Base-by-base conservation (phyloP, 1,284 basidiomycete genomes). In the Coniophora puteana region DNA sequence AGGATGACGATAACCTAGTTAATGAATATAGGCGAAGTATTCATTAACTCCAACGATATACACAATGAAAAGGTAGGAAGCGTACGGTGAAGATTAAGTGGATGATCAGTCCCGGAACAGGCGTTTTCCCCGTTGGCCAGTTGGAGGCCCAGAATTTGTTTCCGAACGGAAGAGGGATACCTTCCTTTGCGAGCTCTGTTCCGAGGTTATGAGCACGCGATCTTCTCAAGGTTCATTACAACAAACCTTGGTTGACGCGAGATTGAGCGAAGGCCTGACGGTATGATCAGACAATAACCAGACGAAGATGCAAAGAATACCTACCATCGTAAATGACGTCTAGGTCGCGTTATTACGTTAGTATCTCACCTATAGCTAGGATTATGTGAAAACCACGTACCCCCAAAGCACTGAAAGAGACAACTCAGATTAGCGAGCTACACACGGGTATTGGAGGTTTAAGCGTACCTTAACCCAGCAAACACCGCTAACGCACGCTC, bases 1-100 rank as follows among this genome's bases (percentile, higher is more conserved):
- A 78, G 49, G 32, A 77, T 76, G 18, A 76, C 59, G 17, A 78
- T 65, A 17, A 68, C 43, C 76, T 78, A 30, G 5, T 8, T 8
- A 18, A 10, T 27, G n/a, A n/a, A n/a, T n/a, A n/a, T n/a, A n/a
- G n/a, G n/a, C n/a, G n/a, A n/a, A n/a, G n/a, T n/a, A n/a, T 10
- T 27, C n/a, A n/a, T n/a, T 2, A 33, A 8, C 25, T 35, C 20
- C n/a, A 17, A 13, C 31, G 10, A 17, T 33, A 33, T 12, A 37
- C 10, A 12, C 8, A 20, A 35, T 13, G n/a, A n/a, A n/a, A n/a
- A n/a, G n/a, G n/a, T 14, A 10, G 11, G 32, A 11, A 17, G 38
- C 48, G 31, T 20, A 63, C 58, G 4, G 62, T 55, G 7, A 64
- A 57, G n/a, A 66, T 58, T 31, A 65, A 43, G 24, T 67, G 61